phyloP scores from a whole-genome alignment of 1,284 basidiomycete genomes.

The Puccinia novopanici region DNA sequence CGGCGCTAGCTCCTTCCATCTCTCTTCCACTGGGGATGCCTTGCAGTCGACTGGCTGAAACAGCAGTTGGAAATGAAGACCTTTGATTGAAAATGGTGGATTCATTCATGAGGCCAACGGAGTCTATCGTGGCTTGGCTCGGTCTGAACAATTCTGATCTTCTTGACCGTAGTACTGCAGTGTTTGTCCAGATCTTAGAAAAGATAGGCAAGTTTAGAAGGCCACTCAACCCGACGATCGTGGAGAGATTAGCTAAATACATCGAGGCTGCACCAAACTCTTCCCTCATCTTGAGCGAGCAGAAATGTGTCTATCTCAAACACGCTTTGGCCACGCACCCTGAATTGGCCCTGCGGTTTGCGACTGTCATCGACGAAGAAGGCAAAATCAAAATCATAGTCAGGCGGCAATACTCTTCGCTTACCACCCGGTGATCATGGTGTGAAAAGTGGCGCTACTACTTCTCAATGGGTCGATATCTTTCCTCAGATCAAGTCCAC shows the following conservation, averaged over 20 bases:
- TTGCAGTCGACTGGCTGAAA: constrained; percentile 57
- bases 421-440: neutral
- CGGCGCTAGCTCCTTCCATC: no score
- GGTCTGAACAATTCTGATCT: constrained; percentile 72
- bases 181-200: constrained; percentile 54
- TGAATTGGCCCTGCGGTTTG: constrained; percentile 40
- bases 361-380: constrained; percentile 32
- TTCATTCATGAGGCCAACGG: constrained; percentile 74
- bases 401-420: neutral
- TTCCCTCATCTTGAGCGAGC: constrained; percentile 31
- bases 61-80: neutral
- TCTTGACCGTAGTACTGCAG: constrained; percentile 52
- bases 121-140: constrained; percentile 78
- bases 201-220: constrained; percentile 55
- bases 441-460: neutral
- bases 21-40: no score
- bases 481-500: constrained; percentile 26
- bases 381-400: constrained; percentile 33
- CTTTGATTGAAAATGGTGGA: constrained; percentile 71
- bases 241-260: constrained; percentile 51
- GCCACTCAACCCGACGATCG: constrained; percentile 48
- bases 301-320: constrained; percentile 31
- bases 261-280: constrained; percentile 41
- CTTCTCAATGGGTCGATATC: constrained; percentile 19
- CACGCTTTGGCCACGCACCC: constrained; percentile 43